Evolutionary conservation across 805 yeast species (phyloP).

Genomic region (Candida jianshihensis): DNA sequence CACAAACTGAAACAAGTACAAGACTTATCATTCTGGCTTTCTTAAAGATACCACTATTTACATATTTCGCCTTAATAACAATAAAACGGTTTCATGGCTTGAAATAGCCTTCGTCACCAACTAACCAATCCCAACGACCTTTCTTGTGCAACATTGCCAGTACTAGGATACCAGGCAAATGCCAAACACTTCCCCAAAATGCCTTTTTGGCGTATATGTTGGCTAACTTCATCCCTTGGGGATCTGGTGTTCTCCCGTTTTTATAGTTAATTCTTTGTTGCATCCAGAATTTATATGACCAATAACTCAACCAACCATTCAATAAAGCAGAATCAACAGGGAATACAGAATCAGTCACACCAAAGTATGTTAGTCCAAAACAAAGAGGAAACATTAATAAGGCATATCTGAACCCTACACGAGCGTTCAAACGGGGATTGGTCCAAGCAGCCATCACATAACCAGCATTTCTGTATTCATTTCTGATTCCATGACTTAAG

Average conservation of each 20-base stretch:
- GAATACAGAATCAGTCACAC: constrained; percentile 77
- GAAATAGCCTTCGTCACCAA: constrained; percentile 21
- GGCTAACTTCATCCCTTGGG: constrained; percentile 55
- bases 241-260: constrained; percentile 33
- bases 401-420: constrained; percentile 88
- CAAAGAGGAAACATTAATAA: constrained; percentile 89
- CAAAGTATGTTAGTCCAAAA: constrained; percentile 68
- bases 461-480: constrained; percentile 88
- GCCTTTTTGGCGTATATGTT: constrained; percentile 71
- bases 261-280: constrained; percentile 64
- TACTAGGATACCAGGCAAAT: constrained; percentile 81
- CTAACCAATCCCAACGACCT: constrained; percentile 86
- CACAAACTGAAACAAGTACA: no score
- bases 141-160: constrained; percentile 92
- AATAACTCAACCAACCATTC: constrained; percentile 79
- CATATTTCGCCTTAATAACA: background rate
- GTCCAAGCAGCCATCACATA: constrained; percentile 96
- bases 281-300: constrained; percentile 78
- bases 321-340: constrained; percentile 73
- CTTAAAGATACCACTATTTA: background rate
- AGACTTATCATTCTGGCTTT: no score
- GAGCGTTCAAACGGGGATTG: constrained; percentile 84
- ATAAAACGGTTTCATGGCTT: constrained; percentile 6
- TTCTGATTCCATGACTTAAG: constrained; percentile 77
- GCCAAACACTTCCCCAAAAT: constrained; percentile 94